Conservation (phyloP, 306 rosid genomes). For the Glycyrrhiza uralensis region DNA sequence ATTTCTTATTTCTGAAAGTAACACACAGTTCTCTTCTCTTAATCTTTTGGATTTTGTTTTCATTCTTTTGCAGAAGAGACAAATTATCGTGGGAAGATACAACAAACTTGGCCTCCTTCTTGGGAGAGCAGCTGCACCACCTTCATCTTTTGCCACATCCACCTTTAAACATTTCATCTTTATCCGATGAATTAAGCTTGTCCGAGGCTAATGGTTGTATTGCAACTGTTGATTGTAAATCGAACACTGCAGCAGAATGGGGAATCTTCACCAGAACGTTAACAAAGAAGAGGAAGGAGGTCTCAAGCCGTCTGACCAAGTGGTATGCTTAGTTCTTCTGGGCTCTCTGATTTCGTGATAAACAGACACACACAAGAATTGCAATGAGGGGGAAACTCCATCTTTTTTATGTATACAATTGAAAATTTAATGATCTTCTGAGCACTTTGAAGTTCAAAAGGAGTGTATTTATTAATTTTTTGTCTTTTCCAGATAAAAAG, state of each 20-base stretch:
- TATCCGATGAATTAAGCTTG: conserved; percentile 32
- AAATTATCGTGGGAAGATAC: conserved; percentile 56
- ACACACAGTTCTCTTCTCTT: conserved; percentile 18
- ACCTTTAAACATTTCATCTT: conserved; percentile 40
- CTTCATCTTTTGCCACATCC: conserved; percentile 90
- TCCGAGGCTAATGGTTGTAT: conserved; percentile 24
- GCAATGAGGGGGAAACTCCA: background rate
- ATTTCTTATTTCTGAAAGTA: conserved; percentile 5
- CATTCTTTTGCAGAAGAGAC: conserved; percentile 66
- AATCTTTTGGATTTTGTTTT: conserved; percentile 18
- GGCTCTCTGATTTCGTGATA: conserved; percentile 12
- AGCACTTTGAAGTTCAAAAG: background rate
- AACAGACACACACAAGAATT: background rate
- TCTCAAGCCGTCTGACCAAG: conserved; percentile 55
- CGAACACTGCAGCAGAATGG: conserved; percentile 63
- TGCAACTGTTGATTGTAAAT: conserved; percentile 42
- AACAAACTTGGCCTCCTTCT: conserved; percentile 71
- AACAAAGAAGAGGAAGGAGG: conserved; percentile 63
- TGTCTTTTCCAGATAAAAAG: background rate
- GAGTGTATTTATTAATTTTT: background rate
- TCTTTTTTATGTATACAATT: conserved; percentile 4
- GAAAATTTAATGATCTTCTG: background rate
- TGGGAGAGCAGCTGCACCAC: conserved; percentile 74
- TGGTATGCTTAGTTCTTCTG: conserved; percentile 52
- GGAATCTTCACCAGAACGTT: conserved; percentile 57